These are phyloP conservation scores for Pezicula rhizophila DNA, from an alignment of 2,329 filamentous ascomycete genomes.

Conservation along the genomic window DNA sequence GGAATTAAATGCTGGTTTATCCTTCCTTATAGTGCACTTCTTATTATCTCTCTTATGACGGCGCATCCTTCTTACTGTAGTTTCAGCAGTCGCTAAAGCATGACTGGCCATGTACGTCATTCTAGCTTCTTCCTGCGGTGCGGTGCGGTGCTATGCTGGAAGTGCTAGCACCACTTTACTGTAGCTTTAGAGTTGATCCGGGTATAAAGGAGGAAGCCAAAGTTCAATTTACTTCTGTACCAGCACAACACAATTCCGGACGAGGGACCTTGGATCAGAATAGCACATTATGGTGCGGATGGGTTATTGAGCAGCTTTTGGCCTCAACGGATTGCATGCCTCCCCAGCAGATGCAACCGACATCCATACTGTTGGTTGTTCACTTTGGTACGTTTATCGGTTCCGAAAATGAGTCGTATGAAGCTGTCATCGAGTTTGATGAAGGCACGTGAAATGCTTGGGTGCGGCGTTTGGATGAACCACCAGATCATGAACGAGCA, in stretches of 20 bases:
- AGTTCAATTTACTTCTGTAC: conserved; percentile 54
- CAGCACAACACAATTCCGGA: conserved; percentile 74
- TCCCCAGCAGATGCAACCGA: conserved; percentile 14
- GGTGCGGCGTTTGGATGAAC: conserved; percentile 6
- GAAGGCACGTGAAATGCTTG: conserved; percentile 10
- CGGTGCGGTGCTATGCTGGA: no score
- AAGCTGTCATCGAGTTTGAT: conserved; percentile 17
- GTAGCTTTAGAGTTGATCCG: conserved; percentile 37
- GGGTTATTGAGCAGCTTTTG: conserved; percentile 53
- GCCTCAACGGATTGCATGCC: conserved; percentile 12
- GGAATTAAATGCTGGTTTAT: no score
- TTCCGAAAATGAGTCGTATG: conserved; percentile 14
- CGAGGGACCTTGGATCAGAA: conserved; percentile 59
- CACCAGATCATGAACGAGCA: not conserved
- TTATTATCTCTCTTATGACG: no score
- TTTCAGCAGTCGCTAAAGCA: no score
- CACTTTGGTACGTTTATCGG: conserved; percentile 21
- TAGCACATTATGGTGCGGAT: conserved; percentile 79
- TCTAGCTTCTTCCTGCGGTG: no score
- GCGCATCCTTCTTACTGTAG: no score
- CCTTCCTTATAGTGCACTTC: no score
- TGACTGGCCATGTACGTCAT: no score
- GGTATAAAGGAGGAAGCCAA: conserved; percentile 49
- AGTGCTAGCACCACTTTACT: conserved; percentile 62
- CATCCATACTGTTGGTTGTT: conserved; percentile 16